A percentile compares a stretch with the other conserved stretches of the same genome.
Conservation (phyloP, 1,284 basidiomycete genomes). For the Melampsora americana region DNA sequence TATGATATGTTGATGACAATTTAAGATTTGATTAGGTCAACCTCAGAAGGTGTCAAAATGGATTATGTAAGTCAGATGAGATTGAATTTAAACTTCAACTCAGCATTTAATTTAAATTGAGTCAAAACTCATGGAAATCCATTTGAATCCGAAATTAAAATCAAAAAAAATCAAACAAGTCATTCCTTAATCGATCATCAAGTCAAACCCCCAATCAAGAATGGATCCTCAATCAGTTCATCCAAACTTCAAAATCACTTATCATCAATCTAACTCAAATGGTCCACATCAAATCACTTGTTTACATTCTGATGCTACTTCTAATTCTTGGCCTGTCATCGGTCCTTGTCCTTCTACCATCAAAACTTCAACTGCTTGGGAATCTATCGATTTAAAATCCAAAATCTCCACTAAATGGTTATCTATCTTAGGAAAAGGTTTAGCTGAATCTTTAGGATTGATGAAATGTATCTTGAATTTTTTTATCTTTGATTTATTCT, state of each 20-base stretch:
- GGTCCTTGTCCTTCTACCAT: background rate
- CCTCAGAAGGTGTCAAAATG: too few species aligned
- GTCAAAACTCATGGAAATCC: too few species aligned
- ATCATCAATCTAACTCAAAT: background rate
- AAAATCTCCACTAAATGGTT: conserved; percentile 16
- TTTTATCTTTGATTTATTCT: background rate
- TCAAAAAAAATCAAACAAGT: background rate
- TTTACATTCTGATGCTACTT: background rate
- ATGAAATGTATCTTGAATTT: conserved; percentile 18
- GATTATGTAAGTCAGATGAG: too few species aligned
- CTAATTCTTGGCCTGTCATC: background rate
- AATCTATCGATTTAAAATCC: background rate
- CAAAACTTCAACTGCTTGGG: background rate
- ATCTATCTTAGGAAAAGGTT: conserved; percentile 21
- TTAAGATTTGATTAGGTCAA: too few species aligned
- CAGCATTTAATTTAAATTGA: too few species aligned
- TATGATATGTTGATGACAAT: too few species aligned
- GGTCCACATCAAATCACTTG: conserved; percentile 15
- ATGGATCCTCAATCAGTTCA: background rate
- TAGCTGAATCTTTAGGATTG: conserved; percentile 25
- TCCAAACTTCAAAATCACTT: conserved; percentile 1
- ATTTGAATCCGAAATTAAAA: background rate
- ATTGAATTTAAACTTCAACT: too few species aligned
- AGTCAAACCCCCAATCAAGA: too few species aligned
- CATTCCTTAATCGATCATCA: background rate